Evolutionary conservation across 495 filamentous ascomycete genomes (phyloP).

Genomic region (Tuber indicum): DNA sequence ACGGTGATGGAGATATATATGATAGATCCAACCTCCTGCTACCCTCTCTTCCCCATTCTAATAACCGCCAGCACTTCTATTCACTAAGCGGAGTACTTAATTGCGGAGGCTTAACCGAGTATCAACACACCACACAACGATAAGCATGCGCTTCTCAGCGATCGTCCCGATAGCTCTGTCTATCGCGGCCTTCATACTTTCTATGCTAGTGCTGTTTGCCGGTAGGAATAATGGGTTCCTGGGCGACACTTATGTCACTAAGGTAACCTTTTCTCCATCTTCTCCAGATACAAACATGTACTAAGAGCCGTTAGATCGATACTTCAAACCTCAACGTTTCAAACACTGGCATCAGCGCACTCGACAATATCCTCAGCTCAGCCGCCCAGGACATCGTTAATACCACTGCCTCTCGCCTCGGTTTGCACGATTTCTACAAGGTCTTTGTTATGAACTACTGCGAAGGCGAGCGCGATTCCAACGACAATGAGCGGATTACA

Average conservation of each 20-base stretch:
- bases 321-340: conserved; percentile 34
- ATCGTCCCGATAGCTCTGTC: conserved; percentile 33
- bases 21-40: neutral
- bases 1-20: neutral
- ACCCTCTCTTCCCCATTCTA: neutral
- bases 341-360: conserved; percentile 15
- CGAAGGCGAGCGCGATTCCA: conserved; percentile 13
- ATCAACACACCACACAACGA: neutral
- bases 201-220: conserved; percentile 31
- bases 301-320: conserved; percentile 16
- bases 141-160: conserved; percentile 32
- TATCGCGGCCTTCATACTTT: conserved; percentile 28
- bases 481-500: neutral
- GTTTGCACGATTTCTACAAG: conserved; percentile 35
- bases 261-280: conserved; percentile 14
- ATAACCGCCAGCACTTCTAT: neutral
- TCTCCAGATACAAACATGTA: neutral
- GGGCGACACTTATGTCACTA: conserved; percentile 31
- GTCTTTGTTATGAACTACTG: conserved; percentile 38
- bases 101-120: neutral
- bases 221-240: conserved; percentile 28
- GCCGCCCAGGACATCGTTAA: conserved; percentile 19
- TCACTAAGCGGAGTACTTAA: neutral
- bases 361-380: conserved; percentile 9
- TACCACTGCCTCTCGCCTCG: conserved; percentile 28